These are phyloP conservation scores for Gossypium thurberi DNA, from an alignment of 345 rosid genomes.

Conservation along the genomic window DNA sequence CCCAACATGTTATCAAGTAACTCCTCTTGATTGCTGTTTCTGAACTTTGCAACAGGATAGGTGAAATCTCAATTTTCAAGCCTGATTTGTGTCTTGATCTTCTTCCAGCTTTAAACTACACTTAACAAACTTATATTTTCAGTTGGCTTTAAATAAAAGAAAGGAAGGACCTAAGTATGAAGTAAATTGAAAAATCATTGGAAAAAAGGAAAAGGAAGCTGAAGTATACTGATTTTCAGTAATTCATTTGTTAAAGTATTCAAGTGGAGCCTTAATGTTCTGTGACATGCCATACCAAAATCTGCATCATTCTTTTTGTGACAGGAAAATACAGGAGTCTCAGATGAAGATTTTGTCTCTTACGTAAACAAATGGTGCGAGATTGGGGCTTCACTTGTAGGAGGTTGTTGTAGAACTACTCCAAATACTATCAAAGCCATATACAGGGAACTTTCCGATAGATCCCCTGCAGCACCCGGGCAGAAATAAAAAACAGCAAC, in stretches of 20 bases:
- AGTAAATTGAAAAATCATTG: neutral
- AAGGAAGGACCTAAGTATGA: neutral
- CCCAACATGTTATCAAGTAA: neutral
- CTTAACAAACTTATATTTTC: neutral
- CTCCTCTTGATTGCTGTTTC: neutral
- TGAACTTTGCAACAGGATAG: neutral
- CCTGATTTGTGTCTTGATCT: neutral
- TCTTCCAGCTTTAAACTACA: neutral
- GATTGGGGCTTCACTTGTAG: conserved; percentile 59
- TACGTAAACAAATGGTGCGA: conserved; percentile 62
- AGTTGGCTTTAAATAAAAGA: neutral
- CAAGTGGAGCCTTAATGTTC: neutral
- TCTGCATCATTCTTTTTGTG: conserved; percentile 7
- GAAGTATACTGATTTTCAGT: neutral
- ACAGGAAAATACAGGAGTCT: conserved; percentile 71
- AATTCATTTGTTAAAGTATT: neutral
- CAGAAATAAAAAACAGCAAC: neutral
- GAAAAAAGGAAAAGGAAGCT: neutral
- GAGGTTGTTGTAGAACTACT: conserved; percentile 70
- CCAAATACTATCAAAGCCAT: conserved; percentile 63
- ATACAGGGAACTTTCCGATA: conserved; percentile 33
- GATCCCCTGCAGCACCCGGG: conserved; percentile 18
- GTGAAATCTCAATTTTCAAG: neutral
- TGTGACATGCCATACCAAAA: neutral
- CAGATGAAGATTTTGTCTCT: conserved; percentile 66